Evolutionary conservation across 2,329 filamentous ascomycete species (phyloP), one percentile per base, ranked within the genome.

Genomic region (Sporothrix luriei): DNA sequence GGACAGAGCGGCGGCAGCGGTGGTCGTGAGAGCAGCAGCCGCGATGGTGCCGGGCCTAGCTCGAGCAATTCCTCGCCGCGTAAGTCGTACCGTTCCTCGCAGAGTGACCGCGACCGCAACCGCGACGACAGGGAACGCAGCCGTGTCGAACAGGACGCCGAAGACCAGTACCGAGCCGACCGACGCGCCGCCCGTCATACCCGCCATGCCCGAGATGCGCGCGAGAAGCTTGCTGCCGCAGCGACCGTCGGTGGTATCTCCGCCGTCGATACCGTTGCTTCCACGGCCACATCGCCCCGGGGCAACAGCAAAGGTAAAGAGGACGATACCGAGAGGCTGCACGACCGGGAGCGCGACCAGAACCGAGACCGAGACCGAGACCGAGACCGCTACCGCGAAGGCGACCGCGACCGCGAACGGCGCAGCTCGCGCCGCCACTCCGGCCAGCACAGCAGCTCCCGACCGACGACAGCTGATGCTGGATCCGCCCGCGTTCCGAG

Each of bases 121-220:
- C 54, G 46, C 64, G 33, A 40, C 7, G 57, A 40, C 46, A 26
- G 52, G 43, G 55, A 59, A 13, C 61, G 68, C 68, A 54, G 43
- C 33, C 54, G 70, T 40, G 29, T 66, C 24, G 69, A 71, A 9
- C 54, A 62, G 16, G 71, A 71, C 21, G 66, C 64, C n/a, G 82
- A 85, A 68, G 84, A 87, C 1, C 81, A 75, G 72, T 81, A 81
- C 70, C 85, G 82, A 75, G 81, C 80, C 66, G 83, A 85, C 73
- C 81, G 82, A 38, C 81, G 78, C 55, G 76, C 76, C 19, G 75
- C 75, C 16, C 77, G 77, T 51, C 76, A 79, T 77, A 76, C 55
- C 40, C 77, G 77, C 52, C 76, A 79, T 77, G 76, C 55, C 40
- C 40, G 40, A 4, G 40, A 43, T 13, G 14, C 11, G 40, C 79